Evolutionary conservation across 2,329 filamentous ascomycete species (phyloP).

Genomic region (Lachnellula occidentalis): DNA sequence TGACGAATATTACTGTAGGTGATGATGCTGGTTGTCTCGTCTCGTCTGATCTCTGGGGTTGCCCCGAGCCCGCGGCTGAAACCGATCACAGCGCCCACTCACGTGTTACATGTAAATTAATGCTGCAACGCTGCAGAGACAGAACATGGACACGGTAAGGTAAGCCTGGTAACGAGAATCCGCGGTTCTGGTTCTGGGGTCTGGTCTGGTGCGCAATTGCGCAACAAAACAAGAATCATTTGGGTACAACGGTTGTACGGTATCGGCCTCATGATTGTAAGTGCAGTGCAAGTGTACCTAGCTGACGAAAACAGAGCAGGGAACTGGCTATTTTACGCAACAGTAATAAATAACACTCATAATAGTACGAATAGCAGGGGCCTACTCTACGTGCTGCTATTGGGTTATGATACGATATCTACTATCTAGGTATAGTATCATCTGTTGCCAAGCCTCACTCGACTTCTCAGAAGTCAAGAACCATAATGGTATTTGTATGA

Average conservation of each 20-base stretch:
- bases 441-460: too few relatives aligned
- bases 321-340: too few relatives aligned
- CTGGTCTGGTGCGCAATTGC: background rate
- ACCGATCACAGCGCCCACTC: background rate
- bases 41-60: too few relatives aligned
- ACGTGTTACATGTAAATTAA: background rate
- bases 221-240: background rate
- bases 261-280: background rate
- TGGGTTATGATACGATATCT: too few relatives aligned
- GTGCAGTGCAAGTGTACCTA: too few relatives aligned
- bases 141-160: background rate
- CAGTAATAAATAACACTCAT: too few relatives aligned
- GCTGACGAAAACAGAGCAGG: background rate
- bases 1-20: background rate
- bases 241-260: background rate
- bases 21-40: too few relatives aligned
- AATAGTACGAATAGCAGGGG: too few relatives aligned
- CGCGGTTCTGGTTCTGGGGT: background rate
- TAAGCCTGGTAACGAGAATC: background rate
- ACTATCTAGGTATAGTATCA: too few relatives aligned
- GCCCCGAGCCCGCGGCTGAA: background rate
- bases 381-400: too few relatives aligned
- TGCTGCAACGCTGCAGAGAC: background rate
- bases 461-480: too few relatives aligned
- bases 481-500: too few relatives aligned